Evolutionary conservation across 2,329 filamentous ascomycete genomes (phyloP).

Genomic region (Curvularia sp.): DNA sequence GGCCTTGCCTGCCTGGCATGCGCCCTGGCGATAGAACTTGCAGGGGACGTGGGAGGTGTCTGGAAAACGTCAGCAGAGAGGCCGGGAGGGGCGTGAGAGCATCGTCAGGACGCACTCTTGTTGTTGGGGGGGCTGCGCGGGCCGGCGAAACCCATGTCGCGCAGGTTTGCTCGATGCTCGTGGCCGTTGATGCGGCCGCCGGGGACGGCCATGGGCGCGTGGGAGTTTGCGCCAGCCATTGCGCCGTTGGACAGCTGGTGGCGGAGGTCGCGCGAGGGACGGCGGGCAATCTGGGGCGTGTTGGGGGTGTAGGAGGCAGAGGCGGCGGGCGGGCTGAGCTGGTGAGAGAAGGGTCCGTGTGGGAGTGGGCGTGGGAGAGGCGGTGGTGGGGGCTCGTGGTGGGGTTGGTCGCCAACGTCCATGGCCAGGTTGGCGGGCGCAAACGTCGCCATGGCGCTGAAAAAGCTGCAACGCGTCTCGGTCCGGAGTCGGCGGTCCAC

Average conservation of each 20-base stretch:
- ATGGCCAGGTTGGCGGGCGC: constrained; percentile 29
- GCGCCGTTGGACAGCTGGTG: constrained; percentile 36
- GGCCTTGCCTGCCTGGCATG: constrained; percentile 93
- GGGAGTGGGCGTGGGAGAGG: constrained; percentile 20
- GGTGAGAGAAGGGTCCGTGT: constrained; percentile 38
- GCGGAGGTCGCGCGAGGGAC: constrained; percentile 43
- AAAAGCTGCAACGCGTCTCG: constrained; percentile 12
- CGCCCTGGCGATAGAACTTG: constrained; percentile 98
- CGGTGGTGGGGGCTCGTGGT: constrained; percentile 42
- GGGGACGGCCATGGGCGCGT: constrained; percentile 48
- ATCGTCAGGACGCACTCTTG: constrained; percentile 51
- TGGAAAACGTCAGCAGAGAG: constrained; percentile 51
- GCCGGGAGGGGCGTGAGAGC: too few relatives aligned
- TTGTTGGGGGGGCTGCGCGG: constrained; percentile 58
- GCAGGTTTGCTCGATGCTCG: constrained; percentile 41
- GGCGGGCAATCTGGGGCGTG: constrained; percentile 35
- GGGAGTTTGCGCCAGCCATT: constrained; percentile 47
- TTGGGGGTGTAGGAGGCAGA: constrained; percentile 22
- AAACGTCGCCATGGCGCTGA: constrained; percentile 40
- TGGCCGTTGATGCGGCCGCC: constrained; percentile 44
- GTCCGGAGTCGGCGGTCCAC: constrained; percentile 12
- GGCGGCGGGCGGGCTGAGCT: constrained; percentile 30
- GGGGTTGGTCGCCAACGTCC: constrained; percentile 37
- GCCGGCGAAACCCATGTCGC: constrained; percentile 50
- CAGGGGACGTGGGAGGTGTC: constrained; percentile 97